phyloP scores from a whole-genome alignment of 1,284 basidiomycete genomes.

The Heterobasidion occidentale region DNA sequence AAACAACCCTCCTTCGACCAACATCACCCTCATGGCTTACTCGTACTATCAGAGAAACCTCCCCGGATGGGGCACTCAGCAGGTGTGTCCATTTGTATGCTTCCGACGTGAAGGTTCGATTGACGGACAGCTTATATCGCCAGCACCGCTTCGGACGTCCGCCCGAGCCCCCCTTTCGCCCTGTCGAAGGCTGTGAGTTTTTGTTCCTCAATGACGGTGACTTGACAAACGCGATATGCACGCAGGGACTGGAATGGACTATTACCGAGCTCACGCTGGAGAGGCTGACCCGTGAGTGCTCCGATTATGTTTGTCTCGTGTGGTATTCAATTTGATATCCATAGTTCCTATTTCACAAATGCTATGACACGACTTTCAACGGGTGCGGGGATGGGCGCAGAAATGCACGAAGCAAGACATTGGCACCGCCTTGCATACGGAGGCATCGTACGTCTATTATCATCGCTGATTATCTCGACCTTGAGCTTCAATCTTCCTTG shows the following conservation, averaged over 20 bases:
- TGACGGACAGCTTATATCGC: not conserved
- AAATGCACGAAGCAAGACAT: slow-evolving; percentile 42
- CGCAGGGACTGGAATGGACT: slow-evolving; percentile 49
- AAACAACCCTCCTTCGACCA: not conserved
- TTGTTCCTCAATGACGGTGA: not conserved
- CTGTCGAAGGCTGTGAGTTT: slow-evolving; percentile 41
- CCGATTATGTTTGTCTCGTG: not conserved
- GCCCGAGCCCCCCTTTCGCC: slow-evolving; percentile 42
- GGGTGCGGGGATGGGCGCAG: slow-evolving; percentile 30
- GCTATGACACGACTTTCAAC: slow-evolving; percentile 32
- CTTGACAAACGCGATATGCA: slow-evolving; percentile 14
- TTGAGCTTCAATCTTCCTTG: not conserved
- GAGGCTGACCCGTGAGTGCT: slow-evolving; percentile 41
- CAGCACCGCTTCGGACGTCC: slow-evolving; percentile 45
- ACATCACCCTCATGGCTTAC: slow-evolving; percentile 19
- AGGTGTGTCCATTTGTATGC: slow-evolving; percentile 21
- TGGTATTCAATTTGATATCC: not conserved
- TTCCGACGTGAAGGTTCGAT: not conserved
- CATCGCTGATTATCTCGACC: slow-evolving; percentile 2
- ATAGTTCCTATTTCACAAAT: slow-evolving; percentile 44
- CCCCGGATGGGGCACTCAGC: slow-evolving; percentile 42
- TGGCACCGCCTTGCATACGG: slow-evolving; percentile 54
- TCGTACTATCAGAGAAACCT: slow-evolving; percentile 36
- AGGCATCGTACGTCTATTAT: slow-evolving; percentile 30
- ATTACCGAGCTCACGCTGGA: slow-evolving; percentile 47